Conservation (phyloP, 2,329 filamentous ascomycete species). For the Ophiognomonia clavigignenti-juglandacearum region DNA sequence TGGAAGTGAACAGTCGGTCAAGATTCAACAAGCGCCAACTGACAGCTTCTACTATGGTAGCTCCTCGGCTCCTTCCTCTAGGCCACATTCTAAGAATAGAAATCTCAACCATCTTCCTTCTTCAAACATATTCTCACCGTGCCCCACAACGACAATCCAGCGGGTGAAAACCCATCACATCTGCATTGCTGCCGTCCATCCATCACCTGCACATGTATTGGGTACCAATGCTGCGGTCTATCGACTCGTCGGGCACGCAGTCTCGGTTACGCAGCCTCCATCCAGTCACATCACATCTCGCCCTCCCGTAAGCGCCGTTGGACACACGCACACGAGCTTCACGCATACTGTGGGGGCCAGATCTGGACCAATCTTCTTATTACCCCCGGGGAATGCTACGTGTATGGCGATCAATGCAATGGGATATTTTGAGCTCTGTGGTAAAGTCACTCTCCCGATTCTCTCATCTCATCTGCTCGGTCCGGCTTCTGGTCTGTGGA, state of each 20-base stretch:
- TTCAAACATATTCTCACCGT: neutral
- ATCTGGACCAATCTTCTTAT: too few relatives aligned
- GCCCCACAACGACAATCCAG: neutral
- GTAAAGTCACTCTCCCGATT: too few relatives aligned
- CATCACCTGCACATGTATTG: conserved; percentile 2
- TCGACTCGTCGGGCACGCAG: conserved; percentile 6
- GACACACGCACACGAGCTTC: neutral
- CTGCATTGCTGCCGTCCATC: neutral
- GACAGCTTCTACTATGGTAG: too few relatives aligned
- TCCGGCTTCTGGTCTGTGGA: too few relatives aligned
- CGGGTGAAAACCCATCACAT: neutral
- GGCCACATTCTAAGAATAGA: neutral
- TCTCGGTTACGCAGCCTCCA: neutral
- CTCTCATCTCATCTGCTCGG: too few relatives aligned
- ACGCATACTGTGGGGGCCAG: neutral
- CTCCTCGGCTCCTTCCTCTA: neutral
- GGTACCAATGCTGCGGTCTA: conserved; percentile 8
- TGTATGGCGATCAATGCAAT: too few relatives aligned
- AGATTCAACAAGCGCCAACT: neutral
- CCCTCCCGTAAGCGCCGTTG: conserved; percentile 3
- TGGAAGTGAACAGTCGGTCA: neutral
- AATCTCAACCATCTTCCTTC: neutral
- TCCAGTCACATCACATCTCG: conserved; percentile 1
- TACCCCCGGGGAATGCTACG: too few relatives aligned
- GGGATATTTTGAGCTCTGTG: too few relatives aligned